Evolutionary conservation across 768 basidiomycete genomes (phyloP), one percentile per base, ranked within the genome.

Genomic region (Trametopsis cervina): DNA sequence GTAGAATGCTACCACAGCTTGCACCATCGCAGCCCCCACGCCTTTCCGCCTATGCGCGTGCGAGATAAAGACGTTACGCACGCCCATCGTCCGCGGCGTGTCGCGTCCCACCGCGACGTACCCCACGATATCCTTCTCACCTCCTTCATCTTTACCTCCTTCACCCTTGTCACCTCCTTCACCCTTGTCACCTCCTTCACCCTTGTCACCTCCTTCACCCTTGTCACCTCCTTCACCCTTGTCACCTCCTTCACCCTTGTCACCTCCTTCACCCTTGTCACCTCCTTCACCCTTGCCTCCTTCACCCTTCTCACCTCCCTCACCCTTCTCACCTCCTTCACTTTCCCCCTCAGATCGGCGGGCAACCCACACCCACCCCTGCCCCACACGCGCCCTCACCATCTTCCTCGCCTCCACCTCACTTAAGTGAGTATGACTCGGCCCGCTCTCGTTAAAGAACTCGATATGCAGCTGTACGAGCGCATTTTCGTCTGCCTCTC

Each of bases 11-110:
- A 42, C 49, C 12, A 58, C 18, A 1, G 56, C 50, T 0, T 51
- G 24, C 10, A 57, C 50, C 50, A 58, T 46, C 7, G 54, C 46
- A 23, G 52, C 56, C 3, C 55, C 57, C 20, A 57, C 47, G 11
- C 55, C 57, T 22, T 51, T 46, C 17, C 54, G 51, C 6, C 57
- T 53, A 36, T 53, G 45, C 2, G 26, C n/a, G 0, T 57, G 50
- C 2, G 45, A 29, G 25, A 57, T 50, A 27, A 54, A 58, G 9
- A 60, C 54, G 38, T 54, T 53, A 0, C 55, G 49, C 37, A 59
- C 47, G 37, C 54, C 52, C n/a, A 57, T 50, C 7, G 55, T 58
- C 21, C 49, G 47, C 4, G 50, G 44, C 15, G 53, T 56, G 4
- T 18, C 17, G 4, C 57, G 52, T 12, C 55, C 55, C 15, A 53